Evolutionary conservation across 1,284 basidiomycete genomes (phyloP), one percentile per base, ranked within the genome.

Genomic region (Apiotrichum akiyoshidainum): DNA sequence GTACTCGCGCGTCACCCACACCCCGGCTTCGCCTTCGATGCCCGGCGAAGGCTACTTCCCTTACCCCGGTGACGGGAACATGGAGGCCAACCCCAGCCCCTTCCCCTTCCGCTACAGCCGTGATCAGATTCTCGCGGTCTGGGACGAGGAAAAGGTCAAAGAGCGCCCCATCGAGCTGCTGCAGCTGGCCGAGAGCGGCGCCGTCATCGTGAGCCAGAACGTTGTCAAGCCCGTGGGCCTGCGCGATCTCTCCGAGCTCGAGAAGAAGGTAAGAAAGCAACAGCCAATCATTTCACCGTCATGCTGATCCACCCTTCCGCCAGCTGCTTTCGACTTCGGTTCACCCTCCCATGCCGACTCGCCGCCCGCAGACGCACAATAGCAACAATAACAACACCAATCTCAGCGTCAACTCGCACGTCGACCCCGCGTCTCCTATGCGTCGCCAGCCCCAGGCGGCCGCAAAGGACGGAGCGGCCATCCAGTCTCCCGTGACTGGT

Each of bases 71-170:
- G 58, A 63, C 40, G 55, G 55, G 14, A 34, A 46, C 41, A 54
- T 52, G 14, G 57, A 49, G 14, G 54, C 44, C 19, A 44, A 59
- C 16, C 57, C 62, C 21, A 66, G 67, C 55, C 58, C 66, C 33
- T 64, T 87, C 71, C 90, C 90, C 22, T 92, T 93, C 81, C 83
- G 87, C 72, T 94, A 92, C 79, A 86, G 87, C 16, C 88, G 87
- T 73, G 89, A 92, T 63, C 89, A 91, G 63, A 83, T 94, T 79
- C 81, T 93, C 57, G 83, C 84, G 75, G 87, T 93, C 65, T 93
- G 89, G 78, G 89, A 84, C 73, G 89, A 91, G 65, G 86, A 86
- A 54, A 74, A 75, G 85, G 85, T 60, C 85, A 87, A 58, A 84
- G 84, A 75, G 83, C 81, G 91, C 31, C 90, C 89, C 42, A 82